Percentiles rank a stretch among this genome's conserved stretches.
Conservation (phyloP, 129 eudicot species). For the Arctium minus region DNA sequence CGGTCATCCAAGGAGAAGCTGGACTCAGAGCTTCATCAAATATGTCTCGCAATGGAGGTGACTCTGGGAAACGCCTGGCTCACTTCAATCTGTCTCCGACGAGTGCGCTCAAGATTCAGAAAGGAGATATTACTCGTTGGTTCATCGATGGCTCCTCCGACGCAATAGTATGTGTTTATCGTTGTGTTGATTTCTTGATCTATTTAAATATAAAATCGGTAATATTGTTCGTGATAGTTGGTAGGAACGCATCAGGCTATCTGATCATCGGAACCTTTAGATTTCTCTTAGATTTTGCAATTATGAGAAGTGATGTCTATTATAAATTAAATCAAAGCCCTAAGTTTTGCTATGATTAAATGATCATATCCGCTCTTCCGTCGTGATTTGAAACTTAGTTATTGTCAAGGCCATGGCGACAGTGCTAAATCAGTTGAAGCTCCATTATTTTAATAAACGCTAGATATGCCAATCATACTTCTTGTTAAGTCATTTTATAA, state of each 20-base stretch:
- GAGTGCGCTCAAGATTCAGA: conserved; percentile 56
- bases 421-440: background rate
- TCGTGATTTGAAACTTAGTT: background rate
- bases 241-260: background rate
- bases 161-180: conserved; percentile 53
- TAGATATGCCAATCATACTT: background rate
- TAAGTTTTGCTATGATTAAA: background rate
- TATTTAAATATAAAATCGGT: background rate
- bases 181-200: background rate
- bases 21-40: conserved; percentile 35
- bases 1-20: conserved; percentile 5
- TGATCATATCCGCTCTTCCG: background rate
- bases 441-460: background rate
- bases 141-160: conserved; percentile 78
- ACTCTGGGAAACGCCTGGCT: conserved; percentile 12
- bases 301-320: background rate
- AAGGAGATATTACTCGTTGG: conserved; percentile 91
- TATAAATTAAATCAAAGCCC: background rate
- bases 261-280: background rate
- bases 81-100: conserved; percentile 47
- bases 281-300: background rate
- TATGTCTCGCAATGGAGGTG: conserved; percentile 38
- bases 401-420: background rate
- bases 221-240: background rate
- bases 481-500: background rate